These are phyloP conservation scores for Nigrospora osmanthi DNA, from an alignment of 2,329 filamentous ascomycete genomes.

Conservation along the genomic window DNA sequence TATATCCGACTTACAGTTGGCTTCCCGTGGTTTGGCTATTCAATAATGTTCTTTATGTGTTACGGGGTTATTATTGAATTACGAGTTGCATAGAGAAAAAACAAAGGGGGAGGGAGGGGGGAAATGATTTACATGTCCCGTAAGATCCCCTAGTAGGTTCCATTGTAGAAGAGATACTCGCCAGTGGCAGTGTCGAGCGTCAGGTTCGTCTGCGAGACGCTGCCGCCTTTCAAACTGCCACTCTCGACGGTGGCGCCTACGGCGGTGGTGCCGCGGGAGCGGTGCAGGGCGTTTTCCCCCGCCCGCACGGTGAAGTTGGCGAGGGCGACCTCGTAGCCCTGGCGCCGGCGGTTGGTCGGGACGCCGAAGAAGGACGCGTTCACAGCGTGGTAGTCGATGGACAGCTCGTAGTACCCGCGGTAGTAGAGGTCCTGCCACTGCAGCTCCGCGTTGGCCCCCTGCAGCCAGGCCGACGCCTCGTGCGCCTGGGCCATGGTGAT, in stretches of 20 bases:
- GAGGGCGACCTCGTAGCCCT: slow-evolving; percentile 48
- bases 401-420: slow-evolving; percentile 56
- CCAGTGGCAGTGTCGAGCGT: slow-evolving; percentile 45
- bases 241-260: slow-evolving; percentile 24
- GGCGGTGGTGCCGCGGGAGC: slow-evolving; percentile 8
- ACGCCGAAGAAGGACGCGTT: slow-evolving; percentile 45
- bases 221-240: slow-evolving; percentile 37
- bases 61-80: no score
- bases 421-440: slow-evolving; percentile 60
- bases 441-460: slow-evolving; percentile 43
- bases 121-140: no score
- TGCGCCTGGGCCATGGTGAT: slow-evolving; percentile 41
- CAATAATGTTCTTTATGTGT: no score
- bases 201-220: slow-evolving; percentile 32
- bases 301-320: slow-evolving; percentile 55
- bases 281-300: slow-evolving; percentile 43
- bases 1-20: no score
- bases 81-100: no score
- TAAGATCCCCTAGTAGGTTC: not conserved
- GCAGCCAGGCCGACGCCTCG: slow-evolving; percentile 31
- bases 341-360: slow-evolving; percentile 42
- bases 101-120: no score
- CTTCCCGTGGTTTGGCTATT: no score
- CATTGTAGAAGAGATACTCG: slow-evolving; percentile 12
- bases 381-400: slow-evolving; percentile 41